Percentiles rank a stretch among this genome's conserved stretches.
phyloP scores from a whole-genome alignment of 768 basidiomycete species.

The Mrakia hoshinonis region DNA sequence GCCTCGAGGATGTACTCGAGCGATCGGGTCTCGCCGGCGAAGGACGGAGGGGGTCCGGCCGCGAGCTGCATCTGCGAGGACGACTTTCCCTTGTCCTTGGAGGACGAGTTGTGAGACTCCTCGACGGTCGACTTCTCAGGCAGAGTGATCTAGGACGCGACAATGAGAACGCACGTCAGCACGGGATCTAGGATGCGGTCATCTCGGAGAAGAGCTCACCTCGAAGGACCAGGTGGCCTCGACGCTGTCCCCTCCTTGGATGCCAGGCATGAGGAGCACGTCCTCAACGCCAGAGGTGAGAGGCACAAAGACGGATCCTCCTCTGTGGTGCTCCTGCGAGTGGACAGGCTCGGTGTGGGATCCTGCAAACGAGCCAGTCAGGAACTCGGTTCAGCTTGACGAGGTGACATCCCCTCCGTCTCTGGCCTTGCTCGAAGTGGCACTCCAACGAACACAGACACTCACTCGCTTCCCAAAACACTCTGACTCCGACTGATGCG shows the following conservation, averaged over 20 bases:
- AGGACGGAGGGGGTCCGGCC: constrained; percentile 13
- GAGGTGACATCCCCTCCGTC: background rate
- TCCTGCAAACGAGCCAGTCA: background rate
- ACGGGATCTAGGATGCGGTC: background rate
- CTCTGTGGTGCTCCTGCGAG: background rate
- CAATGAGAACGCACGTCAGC: background rate
- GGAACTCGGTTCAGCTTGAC: background rate
- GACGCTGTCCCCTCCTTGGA: background rate
- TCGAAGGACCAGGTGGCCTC: constrained; percentile 13
- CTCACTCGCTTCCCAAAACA: constrained; percentile 21
- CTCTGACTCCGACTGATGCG: background rate
- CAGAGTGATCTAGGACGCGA: constrained; percentile 2
- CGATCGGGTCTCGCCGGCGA: background rate
- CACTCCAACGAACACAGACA: too few species aligned
- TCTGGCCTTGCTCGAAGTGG: background rate
- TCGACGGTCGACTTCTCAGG: constrained; percentile 20
- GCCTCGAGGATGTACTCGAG: constrained; percentile 20
- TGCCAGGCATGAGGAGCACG: constrained; percentile 20
- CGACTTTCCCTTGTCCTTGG: constrained; percentile 13
- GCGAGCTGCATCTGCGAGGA: background rate
- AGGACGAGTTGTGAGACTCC: background rate
- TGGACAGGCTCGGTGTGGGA: background rate
- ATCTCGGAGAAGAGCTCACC: background rate
- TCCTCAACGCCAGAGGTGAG: constrained; percentile 13
- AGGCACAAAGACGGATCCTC: constrained; percentile 6